These are phyloP conservation scores for Trichophyton benhamiae DNA, from an alignment of 2,329 filamentous ascomycete species.

Conservation along the genomic window DNA sequence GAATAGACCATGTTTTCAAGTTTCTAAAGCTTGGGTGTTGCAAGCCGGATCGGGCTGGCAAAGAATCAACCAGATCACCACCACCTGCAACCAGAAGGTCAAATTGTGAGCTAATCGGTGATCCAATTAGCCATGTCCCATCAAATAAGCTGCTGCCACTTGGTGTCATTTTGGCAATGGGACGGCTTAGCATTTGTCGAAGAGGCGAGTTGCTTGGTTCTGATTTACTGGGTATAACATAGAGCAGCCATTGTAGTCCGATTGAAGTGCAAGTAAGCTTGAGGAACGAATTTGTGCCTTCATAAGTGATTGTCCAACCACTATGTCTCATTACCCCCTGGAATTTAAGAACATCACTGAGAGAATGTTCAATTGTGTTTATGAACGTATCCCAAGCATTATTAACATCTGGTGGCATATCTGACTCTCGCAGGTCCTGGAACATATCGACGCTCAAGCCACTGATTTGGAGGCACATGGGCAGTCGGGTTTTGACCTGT, in stretches of 20 bases:
- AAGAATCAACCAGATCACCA: constrained; percentile 25
- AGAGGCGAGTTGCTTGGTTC: constrained; percentile 29
- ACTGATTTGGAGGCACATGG: constrained; percentile 29
- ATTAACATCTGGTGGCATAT: constrained; percentile 1
- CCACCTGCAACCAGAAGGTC: constrained; percentile 26
- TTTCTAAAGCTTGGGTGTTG: constrained; percentile 25
- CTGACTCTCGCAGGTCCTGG: constrained; percentile 10
- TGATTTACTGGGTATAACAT: constrained; percentile 30
- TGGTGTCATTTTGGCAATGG: constrained; percentile 38
- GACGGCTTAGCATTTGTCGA: constrained; percentile 33
- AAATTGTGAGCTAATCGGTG: constrained; percentile 27
- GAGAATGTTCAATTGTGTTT: constrained; percentile 13
- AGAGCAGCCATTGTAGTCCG: constrained; percentile 38
- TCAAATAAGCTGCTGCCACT: constrained; percentile 18
- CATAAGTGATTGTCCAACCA: constrained; percentile 34
- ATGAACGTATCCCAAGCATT: constrained; percentile 10
- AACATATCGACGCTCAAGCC: constrained; percentile 21
- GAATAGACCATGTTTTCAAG: constrained; percentile 33
- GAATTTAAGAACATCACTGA: constrained; percentile 26
- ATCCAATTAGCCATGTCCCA: constrained; percentile 36
- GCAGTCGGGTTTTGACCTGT: constrained; percentile 31
- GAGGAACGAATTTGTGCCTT: constrained; percentile 27
- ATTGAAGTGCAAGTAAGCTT: constrained; percentile 26
- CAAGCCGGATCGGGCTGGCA: constrained; percentile 31
- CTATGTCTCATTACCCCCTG: constrained; percentile 22